Base-by-base conservation (phyloP, 495 filamentous ascomycete species). In the Penicillium coprophilum region DNA sequence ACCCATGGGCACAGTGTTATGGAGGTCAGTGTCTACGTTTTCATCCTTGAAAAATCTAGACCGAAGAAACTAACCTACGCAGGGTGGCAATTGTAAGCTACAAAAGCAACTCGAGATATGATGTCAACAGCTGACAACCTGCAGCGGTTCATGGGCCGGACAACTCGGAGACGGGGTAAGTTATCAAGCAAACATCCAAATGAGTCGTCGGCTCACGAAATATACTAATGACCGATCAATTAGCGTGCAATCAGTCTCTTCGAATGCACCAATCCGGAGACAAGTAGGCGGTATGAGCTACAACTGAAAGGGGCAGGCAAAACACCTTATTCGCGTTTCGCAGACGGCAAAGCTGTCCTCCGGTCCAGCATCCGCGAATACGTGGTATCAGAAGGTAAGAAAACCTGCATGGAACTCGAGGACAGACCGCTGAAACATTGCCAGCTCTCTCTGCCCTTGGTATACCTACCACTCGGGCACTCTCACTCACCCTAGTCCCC, bases 1-100 rank as follows among this genome's bases (percentile, higher is more conserved):
- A 97, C 67, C 95, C 94, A 12, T 98, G 94, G 94, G 91, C 95
- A 32, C 92, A 97, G 72, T 97, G 92, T 68, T 98, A 98, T 72
- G 94, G 94, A 53, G 94, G 93, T 77, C 56, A 58, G 67, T 59
- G 24, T 32, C 20, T 4, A 15, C 32, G 10, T 46, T 13, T 2
- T 24, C 9, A 54, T 28, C 6, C n/a, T 12, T 3, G 36, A 31
- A 27, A 6, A 36, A 23, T 31, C 15, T 7, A 7, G n/a, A n/a
- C n/a, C n/a, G n/a, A 41, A 7, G 24, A 48, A 55, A 68, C 70
- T 17, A 63, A 72, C 7, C 38, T 52, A 40, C 53, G 48, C 21
- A 81, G 78, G 80, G 9, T 83, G 80, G 80, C 80, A 83, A 73
- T 83, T 83, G 78, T 80, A 76, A 66, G 66, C 49, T 27, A 30